Evolutionary conservation across 1,139 yeast genomes (phyloP).

Genomic region (Saccharomycopsis phalli): DNA sequence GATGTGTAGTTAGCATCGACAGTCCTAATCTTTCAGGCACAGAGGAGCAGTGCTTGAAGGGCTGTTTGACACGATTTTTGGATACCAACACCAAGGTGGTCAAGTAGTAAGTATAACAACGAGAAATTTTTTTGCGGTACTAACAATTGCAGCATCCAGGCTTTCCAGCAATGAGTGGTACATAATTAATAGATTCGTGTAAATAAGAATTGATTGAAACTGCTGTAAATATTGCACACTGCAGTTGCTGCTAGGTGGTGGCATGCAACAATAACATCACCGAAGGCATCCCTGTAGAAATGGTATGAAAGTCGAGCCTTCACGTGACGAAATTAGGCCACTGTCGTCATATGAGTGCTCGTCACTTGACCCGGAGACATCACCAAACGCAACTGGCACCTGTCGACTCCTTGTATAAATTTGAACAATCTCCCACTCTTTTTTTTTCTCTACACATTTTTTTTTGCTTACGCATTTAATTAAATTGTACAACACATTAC

Average conservation of each 20-base stretch:
- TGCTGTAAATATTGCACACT: no score
- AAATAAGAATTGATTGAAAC: no score
- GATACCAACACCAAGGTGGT: constrained; percentile 86
- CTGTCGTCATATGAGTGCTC: neutral
- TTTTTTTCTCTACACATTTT: neutral
- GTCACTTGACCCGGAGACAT: neutral
- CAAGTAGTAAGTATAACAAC: constrained; percentile 35
- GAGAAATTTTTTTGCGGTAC: neutral
- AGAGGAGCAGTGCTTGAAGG: constrained; percentile 68
- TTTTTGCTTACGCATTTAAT: neutral
- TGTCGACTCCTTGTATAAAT: neutral
- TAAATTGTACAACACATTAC: neutral
- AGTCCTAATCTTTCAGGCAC: constrained; percentile 41
- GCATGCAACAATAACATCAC: no score
- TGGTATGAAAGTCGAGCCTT: no score
- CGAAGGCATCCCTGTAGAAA: no score
- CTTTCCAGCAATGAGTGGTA: no score
- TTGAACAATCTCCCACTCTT: neutral
- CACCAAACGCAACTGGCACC: constrained; percentile 1
- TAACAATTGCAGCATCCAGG: constrained; percentile 8
- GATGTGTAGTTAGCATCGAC: constrained; percentile 58
- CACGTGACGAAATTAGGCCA: no score
- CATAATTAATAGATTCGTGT: no score
- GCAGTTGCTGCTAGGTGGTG: no score
- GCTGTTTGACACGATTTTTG: constrained; percentile 78